phyloP scores from a whole-genome alignment of 768 basidiomycete genomes.

The Leccinum incarnatum region DNA sequence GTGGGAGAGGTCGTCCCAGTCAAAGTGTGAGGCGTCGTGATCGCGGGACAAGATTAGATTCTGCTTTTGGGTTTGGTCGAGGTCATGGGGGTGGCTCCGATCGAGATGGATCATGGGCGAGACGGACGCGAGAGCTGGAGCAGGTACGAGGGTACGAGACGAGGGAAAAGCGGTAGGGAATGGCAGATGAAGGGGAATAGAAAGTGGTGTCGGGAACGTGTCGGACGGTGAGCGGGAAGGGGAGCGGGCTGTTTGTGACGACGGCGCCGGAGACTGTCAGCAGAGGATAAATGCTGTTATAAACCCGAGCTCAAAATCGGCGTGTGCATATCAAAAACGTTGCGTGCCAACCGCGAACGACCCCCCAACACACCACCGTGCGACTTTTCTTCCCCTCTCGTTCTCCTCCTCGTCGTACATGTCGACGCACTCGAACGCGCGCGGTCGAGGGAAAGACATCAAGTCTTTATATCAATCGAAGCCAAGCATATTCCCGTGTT shows the following conservation, averaged over 20 bases:
- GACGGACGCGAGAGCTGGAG: background rate
- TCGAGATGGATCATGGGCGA: constrained; percentile 51
- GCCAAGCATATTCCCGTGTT: constrained; percentile 15
- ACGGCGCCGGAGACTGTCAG: constrained; percentile 8
- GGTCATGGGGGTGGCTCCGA: constrained; percentile 46
- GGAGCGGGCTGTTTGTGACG: background rate
- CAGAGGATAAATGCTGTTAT: constrained; percentile 26
- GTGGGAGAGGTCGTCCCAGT: constrained; percentile 35
- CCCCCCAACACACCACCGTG: constrained; percentile 23
- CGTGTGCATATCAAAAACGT: constrained; percentile 35
- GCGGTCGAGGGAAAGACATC: too few relatives aligned
- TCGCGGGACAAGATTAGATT: constrained; percentile 42
- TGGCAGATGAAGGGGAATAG: background rate
- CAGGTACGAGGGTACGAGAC: background rate
- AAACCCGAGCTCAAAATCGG: constrained; percentile 33
- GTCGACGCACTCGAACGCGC: too few relatives aligned
- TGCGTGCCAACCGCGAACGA: constrained; percentile 13
- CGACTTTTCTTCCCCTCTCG: constrained; percentile 25
- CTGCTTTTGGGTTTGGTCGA: constrained; percentile 38
- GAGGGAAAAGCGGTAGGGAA: background rate
- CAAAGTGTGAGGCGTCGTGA: constrained; percentile 31
- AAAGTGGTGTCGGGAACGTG: constrained; percentile 2
- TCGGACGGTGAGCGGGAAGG: constrained; percentile 1
- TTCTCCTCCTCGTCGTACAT: background rate
- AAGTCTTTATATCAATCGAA: constrained; percentile 17